Percentiles rank a stretch among this genome's conserved stretches.
These are phyloP conservation scores for Tephrocybe sp. DNA, from an alignment of 768 basidiomycete genomes.

Conservation along the genomic window DNA sequence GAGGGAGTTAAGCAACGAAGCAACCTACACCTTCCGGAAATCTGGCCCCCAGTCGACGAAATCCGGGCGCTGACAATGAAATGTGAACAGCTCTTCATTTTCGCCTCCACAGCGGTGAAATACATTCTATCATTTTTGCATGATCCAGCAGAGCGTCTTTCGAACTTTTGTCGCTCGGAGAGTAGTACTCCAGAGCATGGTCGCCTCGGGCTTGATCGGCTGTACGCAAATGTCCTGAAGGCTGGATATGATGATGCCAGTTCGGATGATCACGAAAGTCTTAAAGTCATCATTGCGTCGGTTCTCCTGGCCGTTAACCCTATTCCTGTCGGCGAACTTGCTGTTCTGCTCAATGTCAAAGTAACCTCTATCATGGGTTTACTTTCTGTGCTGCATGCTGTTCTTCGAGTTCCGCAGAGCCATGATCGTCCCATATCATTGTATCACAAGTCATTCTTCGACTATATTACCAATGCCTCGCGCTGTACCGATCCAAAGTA, in stretches of 20 bases:
- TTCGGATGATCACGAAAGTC: neutral
- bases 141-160: neutral
- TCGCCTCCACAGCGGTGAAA: neutral
- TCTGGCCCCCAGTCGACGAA: neutral
- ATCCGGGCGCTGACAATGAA: neutral
- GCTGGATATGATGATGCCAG: neutral
- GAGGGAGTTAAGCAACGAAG: neutral
- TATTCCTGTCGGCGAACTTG: neutral
- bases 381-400: neutral
- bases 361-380: neutral
- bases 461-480: constrained; percentile 1
- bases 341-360: neutral
- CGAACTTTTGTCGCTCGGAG: neutral
- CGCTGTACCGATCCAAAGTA: neutral
- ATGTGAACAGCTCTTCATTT: neutral
- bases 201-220: neutral
- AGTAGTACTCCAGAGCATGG: neutral
- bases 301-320: neutral
- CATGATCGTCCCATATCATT: neutral
- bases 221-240: neutral
- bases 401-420: neutral
- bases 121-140: neutral
- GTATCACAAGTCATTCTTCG: constrained; percentile 7
- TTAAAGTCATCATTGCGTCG: neutral
- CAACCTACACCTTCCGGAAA: neutral